Percentiles rank a stretch among this genome's conserved stretches.
phyloP scores from a whole-genome alignment of 225 moss, liverwort and hornwort species.

The Bryum argenteum region DNA sequence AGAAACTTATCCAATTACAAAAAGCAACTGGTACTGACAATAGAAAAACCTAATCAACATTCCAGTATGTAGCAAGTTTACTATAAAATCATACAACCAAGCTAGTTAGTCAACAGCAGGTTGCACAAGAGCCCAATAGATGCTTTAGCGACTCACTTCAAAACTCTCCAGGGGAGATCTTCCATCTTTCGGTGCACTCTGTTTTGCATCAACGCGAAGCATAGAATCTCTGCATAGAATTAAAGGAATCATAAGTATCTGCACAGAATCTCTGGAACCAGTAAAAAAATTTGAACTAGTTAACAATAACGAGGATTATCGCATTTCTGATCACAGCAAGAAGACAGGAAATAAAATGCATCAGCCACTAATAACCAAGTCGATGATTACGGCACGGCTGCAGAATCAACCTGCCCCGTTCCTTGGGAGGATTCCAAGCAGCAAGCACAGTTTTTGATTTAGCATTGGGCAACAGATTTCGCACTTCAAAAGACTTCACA shows the following conservation, averaged over 20 bases:
- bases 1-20: conserved; percentile 24
- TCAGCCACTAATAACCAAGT: conserved; percentile 16
- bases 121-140: conserved; percentile 11
- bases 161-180: conserved; percentile 89
- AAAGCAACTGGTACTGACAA: not conserved
- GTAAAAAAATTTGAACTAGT: conserved; percentile 7
- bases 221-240: conserved; percentile 65
- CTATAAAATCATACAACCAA: conserved; percentile 12
- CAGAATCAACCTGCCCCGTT: conserved; percentile 69
- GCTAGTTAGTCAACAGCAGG: not conserved
- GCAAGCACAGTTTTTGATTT: conserved; percentile 82
- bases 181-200: conserved; percentile 92
- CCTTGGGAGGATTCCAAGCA: conserved; percentile 95
- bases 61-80: not conserved
- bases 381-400: conserved; percentile 28
- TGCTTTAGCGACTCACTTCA: conserved; percentile 57
- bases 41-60: not conserved
- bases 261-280: not conserved
- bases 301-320: conserved; percentile 8
- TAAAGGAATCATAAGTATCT: conserved; percentile 1
- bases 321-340: conserved; percentile 10
- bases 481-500: conserved; percentile 88
- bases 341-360: conserved; percentile 3
- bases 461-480: conserved; percentile 74
- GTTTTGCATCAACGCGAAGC: conserved; percentile 95